Evolutionary conservation across 2,329 filamentous ascomycete genomes (phyloP), one percentile per base, ranked within the genome.

Genomic region (Fusarium equiseti): DNA sequence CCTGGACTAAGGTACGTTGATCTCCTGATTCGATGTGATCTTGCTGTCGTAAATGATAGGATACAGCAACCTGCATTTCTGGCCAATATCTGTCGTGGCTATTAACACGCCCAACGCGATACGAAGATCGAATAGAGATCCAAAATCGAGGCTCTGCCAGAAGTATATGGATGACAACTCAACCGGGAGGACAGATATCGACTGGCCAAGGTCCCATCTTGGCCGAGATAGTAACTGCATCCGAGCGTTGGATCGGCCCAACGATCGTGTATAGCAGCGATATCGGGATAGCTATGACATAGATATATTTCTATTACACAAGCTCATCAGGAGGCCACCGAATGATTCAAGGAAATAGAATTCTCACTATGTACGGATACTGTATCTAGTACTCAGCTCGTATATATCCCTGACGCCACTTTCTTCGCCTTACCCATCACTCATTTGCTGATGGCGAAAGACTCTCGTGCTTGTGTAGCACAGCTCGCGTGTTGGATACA

Each of bases 1-100:
- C 59, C 44, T 64, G 59, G 26, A 44, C 44, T 26, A 64, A 49
- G 38, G 29, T 29, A 49, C 35, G 35, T 29, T 46, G 20, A 26
- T 42, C 13, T 18, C 32, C 29, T 65, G 45, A 50, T 66, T 43
- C 46, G 60, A 56, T 56, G 55, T 55, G 38, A 62, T 66, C 49
- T 50, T 13, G 9, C 31, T 32, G 24, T 70, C 68, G 58, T 51
- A 67, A 67, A 63, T 57, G 63, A 67, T 45, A 67, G 46, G 27
- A 35, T n/a, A 26, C 20, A 53, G 44, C 40, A 56, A 12, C 26
- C 18, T 29, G 18, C 8, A 42, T 51, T n/a, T 40, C 16, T 29
- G 38, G 9, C 45, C 61, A 66, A 65, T 60, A 24, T 45, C 24
- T 52, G 18, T n/a, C 40, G 52, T 32, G 32, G 22, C 49, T n/a